A percentile compares a stretch with the other conserved stretches of the same genome.
These are phyloP conservation scores for Calamus simplicifolius DNA, from an alignment of 176 grass and related monocot genomes.

Conservation along the genomic window DNA sequence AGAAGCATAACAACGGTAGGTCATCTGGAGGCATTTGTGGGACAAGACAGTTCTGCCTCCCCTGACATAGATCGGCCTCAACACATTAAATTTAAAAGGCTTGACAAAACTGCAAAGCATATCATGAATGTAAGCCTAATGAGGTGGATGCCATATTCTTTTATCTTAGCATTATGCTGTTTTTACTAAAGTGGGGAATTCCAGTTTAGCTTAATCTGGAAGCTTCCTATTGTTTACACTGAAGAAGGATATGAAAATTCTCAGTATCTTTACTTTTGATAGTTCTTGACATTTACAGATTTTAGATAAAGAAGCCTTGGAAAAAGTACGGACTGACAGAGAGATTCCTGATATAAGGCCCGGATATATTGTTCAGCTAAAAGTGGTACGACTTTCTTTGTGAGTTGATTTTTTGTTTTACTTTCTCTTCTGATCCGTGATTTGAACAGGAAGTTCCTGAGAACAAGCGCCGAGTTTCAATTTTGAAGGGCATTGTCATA, in stretches of 20 bases:
- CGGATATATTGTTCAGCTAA: slow-evolving; percentile 81
- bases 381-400: slow-evolving; percentile 27
- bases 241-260: too few relatives aligned
- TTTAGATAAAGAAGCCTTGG: slow-evolving; percentile 78
- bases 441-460: slow-evolving; percentile 82
- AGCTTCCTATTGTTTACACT: too few relatives aligned
- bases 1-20: slow-evolving; percentile 30
- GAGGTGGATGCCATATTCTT: neutral
- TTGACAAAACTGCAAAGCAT: slow-evolving; percentile 83
- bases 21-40: slow-evolving; percentile 22
- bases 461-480: slow-evolving; percentile 69
- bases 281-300: slow-evolving; percentile 40
- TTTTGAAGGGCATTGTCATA: slow-evolving; percentile 81
- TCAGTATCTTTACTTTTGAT: too few relatives aligned
- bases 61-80: slow-evolving; percentile 37
- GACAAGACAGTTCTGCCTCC: slow-evolving; percentile 28
- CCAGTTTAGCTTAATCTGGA: too few relatives aligned
- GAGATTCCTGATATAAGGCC: slow-evolving; percentile 67
- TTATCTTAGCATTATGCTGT: too few relatives aligned
- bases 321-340: slow-evolving; percentile 38
- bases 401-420: neutral
- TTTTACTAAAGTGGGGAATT: too few relatives aligned
- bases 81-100: slow-evolving; percentile 76
- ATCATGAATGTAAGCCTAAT: slow-evolving; percentile 68
- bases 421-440: slow-evolving; percentile 6